These are phyloP conservation scores for Castanea crenata DNA, from an alignment of 306 rosid species.

Conservation along the genomic window DNA sequence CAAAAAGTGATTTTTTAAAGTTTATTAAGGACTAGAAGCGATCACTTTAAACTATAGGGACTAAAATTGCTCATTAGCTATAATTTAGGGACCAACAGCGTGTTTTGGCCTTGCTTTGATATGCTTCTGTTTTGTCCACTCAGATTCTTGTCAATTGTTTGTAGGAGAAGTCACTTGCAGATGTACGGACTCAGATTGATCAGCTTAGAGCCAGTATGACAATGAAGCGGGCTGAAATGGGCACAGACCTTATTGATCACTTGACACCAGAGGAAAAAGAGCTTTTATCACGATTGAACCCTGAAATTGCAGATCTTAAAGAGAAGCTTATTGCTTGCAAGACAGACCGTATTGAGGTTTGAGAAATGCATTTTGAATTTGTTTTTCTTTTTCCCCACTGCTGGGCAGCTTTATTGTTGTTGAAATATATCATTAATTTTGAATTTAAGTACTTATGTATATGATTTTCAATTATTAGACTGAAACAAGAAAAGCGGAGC, in stretches of 20 bases:
- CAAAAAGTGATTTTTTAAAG: too few species aligned
- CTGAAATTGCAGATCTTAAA: slow-evolving; percentile 81
- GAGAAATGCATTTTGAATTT: slow-evolving; percentile 24
- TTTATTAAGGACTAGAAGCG: too few species aligned
- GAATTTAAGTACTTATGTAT: slow-evolving; percentile 6
- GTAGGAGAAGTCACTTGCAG: slow-evolving; percentile 87
- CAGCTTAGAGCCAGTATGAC: slow-evolving; percentile 83
- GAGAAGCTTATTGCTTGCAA: slow-evolving; percentile 83
- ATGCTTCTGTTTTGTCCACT: slow-evolving; percentile 3
- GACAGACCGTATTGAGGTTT: slow-evolving; percentile 90
- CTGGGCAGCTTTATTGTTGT: background rate
- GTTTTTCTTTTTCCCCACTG: background rate
- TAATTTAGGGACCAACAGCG: too few species aligned
- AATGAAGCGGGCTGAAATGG: slow-evolving; percentile 87
- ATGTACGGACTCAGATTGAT: slow-evolving; percentile 80
- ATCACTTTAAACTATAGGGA: too few species aligned
- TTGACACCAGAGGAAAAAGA: slow-evolving; percentile 81
- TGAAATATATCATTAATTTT: background rate
- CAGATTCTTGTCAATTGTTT: slow-evolving; percentile 33
- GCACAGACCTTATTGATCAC: slow-evolving; percentile 94
- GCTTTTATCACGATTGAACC: slow-evolving; percentile 81
- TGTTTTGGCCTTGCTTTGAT: background rate
- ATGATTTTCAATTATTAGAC: slow-evolving; percentile 47
- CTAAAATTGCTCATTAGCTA: too few species aligned
- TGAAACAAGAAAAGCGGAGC: slow-evolving; percentile 90